Conservation (phyloP, 2,329 filamentous ascomycete genomes). For the Tolypocladium sp. region DNA sequence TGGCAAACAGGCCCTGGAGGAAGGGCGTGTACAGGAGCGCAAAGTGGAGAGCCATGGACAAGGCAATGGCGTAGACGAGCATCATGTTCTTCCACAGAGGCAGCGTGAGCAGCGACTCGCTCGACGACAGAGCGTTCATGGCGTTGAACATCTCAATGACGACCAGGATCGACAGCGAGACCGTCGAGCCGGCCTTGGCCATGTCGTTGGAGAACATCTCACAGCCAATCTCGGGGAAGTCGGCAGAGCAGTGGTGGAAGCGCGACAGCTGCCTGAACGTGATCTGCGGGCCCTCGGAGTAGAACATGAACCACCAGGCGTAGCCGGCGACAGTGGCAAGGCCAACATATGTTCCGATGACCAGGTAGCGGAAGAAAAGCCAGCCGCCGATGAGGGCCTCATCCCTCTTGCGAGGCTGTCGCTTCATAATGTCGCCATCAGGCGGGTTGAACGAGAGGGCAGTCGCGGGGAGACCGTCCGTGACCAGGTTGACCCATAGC, state of each 20-base stretch:
- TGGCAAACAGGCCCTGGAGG: constrained; percentile 81
- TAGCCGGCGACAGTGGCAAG: constrained; percentile 92
- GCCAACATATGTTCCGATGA: constrained; percentile 92
- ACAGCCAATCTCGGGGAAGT: constrained; percentile 86
- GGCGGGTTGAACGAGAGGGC: constrained; percentile 96
- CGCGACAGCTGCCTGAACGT: constrained; percentile 79
- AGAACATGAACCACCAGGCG: constrained; percentile 99
- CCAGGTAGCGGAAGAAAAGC: constrained; percentile 95
- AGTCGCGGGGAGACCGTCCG: constrained; percentile 91
- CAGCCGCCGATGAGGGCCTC: constrained; percentile 89
- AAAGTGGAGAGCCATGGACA: constrained; percentile 95
- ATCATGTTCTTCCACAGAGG: constrained; percentile 99
- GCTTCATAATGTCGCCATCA: constrained; percentile 97
- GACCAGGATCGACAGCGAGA: constrained; percentile 85
- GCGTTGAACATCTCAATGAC: constrained; percentile 99
- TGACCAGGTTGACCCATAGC: constrained; percentile 97
- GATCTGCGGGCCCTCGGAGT: constrained; percentile 82
- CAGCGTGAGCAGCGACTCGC: constrained; percentile 85
- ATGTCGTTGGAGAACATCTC: constrained; percentile 81
- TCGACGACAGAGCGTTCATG: constrained; percentile 94
- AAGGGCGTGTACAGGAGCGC: constrained; percentile 86
- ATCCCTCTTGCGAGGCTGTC: constrained; percentile 82
- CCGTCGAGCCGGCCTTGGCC: constrained; percentile 83
- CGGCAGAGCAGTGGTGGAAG: constrained; percentile 84
- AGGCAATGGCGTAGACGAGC: constrained; percentile 84